These are phyloP conservation scores for Solanum piurae DNA, from an alignment of 257 asterid genomes.

Conservation along the genomic window DNA sequence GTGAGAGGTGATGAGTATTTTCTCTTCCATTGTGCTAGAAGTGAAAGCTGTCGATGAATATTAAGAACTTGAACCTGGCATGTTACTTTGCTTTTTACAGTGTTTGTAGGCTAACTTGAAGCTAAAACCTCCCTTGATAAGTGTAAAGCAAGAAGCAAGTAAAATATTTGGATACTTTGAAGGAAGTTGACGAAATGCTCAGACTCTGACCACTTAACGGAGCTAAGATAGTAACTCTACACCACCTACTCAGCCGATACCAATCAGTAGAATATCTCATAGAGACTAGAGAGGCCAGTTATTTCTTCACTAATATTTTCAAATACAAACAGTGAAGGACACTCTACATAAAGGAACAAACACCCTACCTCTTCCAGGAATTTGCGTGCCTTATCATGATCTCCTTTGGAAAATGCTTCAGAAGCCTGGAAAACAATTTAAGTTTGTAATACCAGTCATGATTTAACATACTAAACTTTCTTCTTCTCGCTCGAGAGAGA, in stretches of 20 bases:
- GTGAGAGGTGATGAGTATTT: not conserved
- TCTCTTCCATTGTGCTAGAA: not conserved
- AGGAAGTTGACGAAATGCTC: not conserved
- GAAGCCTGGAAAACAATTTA: constrained; percentile 34
- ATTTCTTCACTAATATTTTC: not conserved
- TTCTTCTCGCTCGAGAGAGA: not conserved
- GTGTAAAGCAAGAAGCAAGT: not conserved
- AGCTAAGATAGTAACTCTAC: not conserved
- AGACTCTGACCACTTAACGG: not conserved
- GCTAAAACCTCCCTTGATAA: not conserved
- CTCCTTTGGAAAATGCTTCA: constrained; percentile 38
- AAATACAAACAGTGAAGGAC: not conserved
- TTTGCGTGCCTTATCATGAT: constrained; percentile 24
- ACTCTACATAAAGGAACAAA: constrained; percentile 1
- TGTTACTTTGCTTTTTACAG: not conserved
- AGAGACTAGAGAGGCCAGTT: not conserved
- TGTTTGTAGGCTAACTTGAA: not conserved
- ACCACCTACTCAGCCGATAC: not conserved
- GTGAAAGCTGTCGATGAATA: not conserved
- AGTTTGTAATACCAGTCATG: not conserved
- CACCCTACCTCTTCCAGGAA: constrained; percentile 48
- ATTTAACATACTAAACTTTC: not conserved
- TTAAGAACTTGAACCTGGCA: not conserved
- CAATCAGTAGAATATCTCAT: not conserved
- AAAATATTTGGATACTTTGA: not conserved